Percentiles rank a stretch among this genome's conserved stretches.
Evolutionary conservation across 139 green algal species (phyloP).

Genomic region (Chlamydomonas applanata): DNA sequence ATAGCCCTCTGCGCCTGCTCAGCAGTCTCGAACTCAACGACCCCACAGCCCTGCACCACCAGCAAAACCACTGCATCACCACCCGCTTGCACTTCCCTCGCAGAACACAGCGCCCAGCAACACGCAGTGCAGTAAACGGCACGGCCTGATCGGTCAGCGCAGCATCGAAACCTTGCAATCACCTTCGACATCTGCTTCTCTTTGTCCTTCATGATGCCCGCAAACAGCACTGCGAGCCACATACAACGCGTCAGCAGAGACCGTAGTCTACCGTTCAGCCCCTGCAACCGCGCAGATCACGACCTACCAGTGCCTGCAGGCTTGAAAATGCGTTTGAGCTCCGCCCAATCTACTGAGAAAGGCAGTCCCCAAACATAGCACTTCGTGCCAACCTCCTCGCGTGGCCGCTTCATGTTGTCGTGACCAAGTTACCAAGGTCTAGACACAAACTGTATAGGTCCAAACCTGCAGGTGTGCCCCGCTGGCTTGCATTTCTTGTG

Average conservation of each 20-base stretch:
- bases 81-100: neutral
- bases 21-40: constrained; percentile 78
- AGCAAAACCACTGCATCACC: neutral
- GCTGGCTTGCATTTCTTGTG: too few species aligned
- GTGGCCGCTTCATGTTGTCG: constrained; percentile 7
- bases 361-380: constrained; percentile 69
- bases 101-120: neutral
- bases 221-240: constrained; percentile 29
- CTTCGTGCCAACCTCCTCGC: constrained; percentile 12
- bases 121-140: too few species aligned
- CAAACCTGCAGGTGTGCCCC: too few species aligned
- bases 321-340: constrained; percentile 70
- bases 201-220: constrained; percentile 44
- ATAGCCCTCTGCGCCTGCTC: constrained; percentile 69
- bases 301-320: constrained; percentile 42
- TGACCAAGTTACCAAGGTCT: too few species aligned
- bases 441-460: too few species aligned
- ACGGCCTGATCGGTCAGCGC: too few species aligned
- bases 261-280: neutral
- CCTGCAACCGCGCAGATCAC: neutral
- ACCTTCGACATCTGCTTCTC: constrained; percentile 33
- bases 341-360: constrained; percentile 61
- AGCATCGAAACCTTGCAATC: neutral
- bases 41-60: constrained; percentile 60
- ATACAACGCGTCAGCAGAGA: neutral